phyloP scores from a whole-genome alignment of 2,329 filamentous ascomycete genomes.

The Zasmidium cellare region DNA sequence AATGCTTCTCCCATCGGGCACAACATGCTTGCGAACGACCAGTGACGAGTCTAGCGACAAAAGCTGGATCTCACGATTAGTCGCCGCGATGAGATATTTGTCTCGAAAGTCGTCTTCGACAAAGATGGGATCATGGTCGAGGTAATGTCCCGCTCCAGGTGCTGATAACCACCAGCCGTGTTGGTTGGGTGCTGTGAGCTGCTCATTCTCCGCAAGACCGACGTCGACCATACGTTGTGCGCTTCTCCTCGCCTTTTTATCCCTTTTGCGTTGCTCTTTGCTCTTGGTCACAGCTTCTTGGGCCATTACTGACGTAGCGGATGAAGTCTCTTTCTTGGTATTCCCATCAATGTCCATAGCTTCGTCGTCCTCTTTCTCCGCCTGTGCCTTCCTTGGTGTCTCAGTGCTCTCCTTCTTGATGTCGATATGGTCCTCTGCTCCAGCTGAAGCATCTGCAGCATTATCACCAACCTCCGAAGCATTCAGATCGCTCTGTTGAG shows the following conservation, averaged over 20 bases:
- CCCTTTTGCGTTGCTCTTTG: slow-evolving; percentile 14
- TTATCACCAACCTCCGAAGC: neutral
- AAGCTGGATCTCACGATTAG: slow-evolving; percentile 31
- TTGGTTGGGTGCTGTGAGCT: slow-evolving; percentile 16
- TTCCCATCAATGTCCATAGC: neutral
- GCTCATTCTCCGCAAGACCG: slow-evolving; percentile 14
- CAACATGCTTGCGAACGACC: slow-evolving; percentile 69
- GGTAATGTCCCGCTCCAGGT: slow-evolving; percentile 56
- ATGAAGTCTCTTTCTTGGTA: no score
- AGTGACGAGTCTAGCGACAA: slow-evolving; percentile 77
- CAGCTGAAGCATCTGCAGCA: neutral
- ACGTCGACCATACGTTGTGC: slow-evolving; percentile 13
- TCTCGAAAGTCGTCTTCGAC: slow-evolving; percentile 45
- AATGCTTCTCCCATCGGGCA: slow-evolving; percentile 50
- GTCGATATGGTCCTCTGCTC: neutral
- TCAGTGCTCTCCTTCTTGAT: neutral
- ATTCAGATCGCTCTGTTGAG: neutral
- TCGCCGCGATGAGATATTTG: slow-evolving; percentile 32
- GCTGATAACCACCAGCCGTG: slow-evolving; percentile 49
- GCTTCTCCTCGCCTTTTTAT: slow-evolving; percentile 25
- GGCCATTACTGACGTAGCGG: neutral
- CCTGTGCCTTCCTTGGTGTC: neutral
- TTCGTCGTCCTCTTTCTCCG: neutral
- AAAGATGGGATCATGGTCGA: slow-evolving; percentile 58
- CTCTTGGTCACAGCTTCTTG: neutral